These are phyloP conservation scores for Albifimbria verrucaria DNA, from an alignment of 2,329 filamentous ascomycete genomes.

Conservation along the genomic window DNA sequence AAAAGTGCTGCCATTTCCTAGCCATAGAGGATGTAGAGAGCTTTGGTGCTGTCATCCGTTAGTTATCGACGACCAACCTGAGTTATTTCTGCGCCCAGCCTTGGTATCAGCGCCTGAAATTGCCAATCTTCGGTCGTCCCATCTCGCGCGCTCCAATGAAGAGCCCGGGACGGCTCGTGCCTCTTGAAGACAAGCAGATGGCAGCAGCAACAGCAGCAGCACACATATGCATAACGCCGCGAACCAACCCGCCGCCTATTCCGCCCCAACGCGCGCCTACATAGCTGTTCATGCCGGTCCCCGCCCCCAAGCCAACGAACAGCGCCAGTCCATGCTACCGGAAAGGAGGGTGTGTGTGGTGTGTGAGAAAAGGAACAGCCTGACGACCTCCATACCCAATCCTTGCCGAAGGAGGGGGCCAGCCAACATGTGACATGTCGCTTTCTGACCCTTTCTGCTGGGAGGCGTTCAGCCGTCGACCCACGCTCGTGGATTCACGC, in stretches of 20 bases:
- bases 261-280: too few species aligned
- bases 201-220: too few species aligned
- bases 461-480: neutral
- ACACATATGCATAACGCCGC: too few species aligned
- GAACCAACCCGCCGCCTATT: too few species aligned
- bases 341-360: too few species aligned
- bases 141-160: neutral
- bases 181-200: neutral
- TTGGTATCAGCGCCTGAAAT: neutral
- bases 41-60: neutral
- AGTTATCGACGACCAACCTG: too few species aligned
- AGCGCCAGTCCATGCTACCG: too few species aligned
- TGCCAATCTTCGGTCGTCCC: neutral
- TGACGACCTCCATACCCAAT: neutral
- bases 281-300: too few species aligned
- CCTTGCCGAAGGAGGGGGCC: neutral
- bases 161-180: neutral
- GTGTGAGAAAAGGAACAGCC: too few species aligned
- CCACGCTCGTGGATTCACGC: neutral
- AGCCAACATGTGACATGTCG: neutral
- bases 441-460: neutral
- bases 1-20: neutral
- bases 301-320: too few species aligned
- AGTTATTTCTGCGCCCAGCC: too few species aligned
- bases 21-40: too few species aligned